Percentiles rank a stretch among this genome's conserved stretches.
phyloP scores from a whole-genome alignment of 495 filamentous ascomycete genomes.

The Rostrohypoxylon terebratum region DNA sequence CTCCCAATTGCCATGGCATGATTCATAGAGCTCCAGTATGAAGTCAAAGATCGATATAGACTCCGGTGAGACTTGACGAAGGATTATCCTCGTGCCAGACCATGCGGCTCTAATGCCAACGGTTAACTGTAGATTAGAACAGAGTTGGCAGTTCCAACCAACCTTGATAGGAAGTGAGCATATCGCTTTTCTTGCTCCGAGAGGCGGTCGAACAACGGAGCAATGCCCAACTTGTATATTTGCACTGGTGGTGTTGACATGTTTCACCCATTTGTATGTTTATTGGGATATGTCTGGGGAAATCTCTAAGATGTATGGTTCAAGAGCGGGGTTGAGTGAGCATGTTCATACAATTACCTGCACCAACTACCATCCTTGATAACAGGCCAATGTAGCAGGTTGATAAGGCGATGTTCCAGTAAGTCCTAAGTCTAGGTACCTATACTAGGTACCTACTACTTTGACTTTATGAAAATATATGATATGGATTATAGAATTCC shows the following conservation, averaged over 20 bases:
- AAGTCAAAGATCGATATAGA: conserved; percentile 10
- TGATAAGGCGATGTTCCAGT: no score
- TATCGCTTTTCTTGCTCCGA: conserved; percentile 8
- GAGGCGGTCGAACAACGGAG: conserved; percentile 10
- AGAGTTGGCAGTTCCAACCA: neutral
- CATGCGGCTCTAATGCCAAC: neutral
- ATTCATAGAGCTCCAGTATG: conserved; percentile 9
- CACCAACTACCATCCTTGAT: no score
- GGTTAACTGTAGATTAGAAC: neutral
- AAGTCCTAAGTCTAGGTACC: no score
- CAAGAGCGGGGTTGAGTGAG: neutral
- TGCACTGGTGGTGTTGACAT: neutral
- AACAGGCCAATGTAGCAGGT: no score
- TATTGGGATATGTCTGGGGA: neutral
- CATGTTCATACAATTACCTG: no score
- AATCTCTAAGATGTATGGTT: neutral
- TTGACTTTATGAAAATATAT: no score
- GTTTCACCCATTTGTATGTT: neutral
- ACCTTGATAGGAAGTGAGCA: conserved; percentile 8
- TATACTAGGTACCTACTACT: no score
- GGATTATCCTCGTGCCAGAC: conserved; percentile 11
- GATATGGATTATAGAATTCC: no score
- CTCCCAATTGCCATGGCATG: conserved; percentile 1
- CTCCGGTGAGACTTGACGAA: conserved; percentile 13
- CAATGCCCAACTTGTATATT: conserved; percentile 12